phyloP scores from a whole-genome alignment of 106 monocot genomes.

The Apostasia ramifera region DNA sequence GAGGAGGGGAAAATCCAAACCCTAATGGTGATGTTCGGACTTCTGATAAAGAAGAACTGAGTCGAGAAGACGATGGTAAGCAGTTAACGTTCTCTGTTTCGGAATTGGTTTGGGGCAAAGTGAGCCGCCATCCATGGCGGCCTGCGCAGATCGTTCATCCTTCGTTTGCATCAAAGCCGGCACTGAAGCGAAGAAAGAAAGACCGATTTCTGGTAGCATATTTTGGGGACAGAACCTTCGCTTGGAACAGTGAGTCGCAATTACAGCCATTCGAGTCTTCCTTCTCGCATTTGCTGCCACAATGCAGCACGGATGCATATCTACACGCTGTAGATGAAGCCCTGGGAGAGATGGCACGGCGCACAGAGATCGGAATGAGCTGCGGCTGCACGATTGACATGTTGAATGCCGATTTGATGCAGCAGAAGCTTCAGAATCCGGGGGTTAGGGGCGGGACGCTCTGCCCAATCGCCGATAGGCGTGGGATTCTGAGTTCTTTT shows the following conservation, averaged over 20 bases:
- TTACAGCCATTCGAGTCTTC: slow-evolving; percentile 42
- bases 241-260: slow-evolving; percentile 71
- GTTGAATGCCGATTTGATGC: slow-evolving; percentile 13
- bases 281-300: slow-evolving; percentile 60
- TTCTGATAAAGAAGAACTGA: no score
- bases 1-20: no score
- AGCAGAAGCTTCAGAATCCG: slow-evolving; percentile 48
- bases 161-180: slow-evolving; percentile 59
- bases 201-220: slow-evolving; percentile 62
- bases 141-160: slow-evolving; percentile 77
- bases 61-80: no score
- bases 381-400: slow-evolving; percentile 44
- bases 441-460: slow-evolving; percentile 36
- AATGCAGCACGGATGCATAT: slow-evolving; percentile 48
- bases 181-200: slow-evolving; percentile 50
- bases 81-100: slow-evolving; percentile 20
- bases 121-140: slow-evolving; percentile 90
- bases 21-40: no score
- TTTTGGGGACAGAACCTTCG: slow-evolving; percentile 87
- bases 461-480: slow-evolving; percentile 17
- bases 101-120: slow-evolving; percentile 89
- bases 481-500: slow-evolving; percentile 27
- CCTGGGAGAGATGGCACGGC: slow-evolving; percentile 59
- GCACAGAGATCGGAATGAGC: slow-evolving; percentile 40
- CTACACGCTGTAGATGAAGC: slow-evolving; percentile 36